Conservation (phyloP, 345 rosid species). For the Eucalyptus grandis region DNA sequence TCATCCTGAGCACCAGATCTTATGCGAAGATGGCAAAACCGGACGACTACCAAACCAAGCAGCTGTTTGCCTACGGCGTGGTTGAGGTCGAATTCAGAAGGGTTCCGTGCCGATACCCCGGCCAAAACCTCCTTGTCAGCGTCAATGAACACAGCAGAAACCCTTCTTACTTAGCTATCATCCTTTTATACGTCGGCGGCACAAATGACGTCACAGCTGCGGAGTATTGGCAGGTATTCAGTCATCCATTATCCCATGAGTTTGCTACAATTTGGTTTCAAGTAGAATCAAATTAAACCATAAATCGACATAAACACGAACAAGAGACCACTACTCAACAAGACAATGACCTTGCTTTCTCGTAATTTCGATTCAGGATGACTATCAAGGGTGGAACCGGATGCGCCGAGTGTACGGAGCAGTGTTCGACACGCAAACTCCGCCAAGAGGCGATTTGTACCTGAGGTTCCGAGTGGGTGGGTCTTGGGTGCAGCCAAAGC, state of each 20-base stretch:
- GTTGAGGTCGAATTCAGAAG: constrained; percentile 65
- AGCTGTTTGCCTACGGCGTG: constrained; percentile 58
- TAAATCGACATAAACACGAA: background rate
- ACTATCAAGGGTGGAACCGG: constrained; percentile 39
- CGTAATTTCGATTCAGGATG: constrained; percentile 22
- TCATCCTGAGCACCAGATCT: constrained; percentile 65
- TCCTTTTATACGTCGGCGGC: constrained; percentile 41
- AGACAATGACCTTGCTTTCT: background rate
- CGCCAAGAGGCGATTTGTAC: constrained; percentile 36
- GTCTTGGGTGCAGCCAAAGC: constrained; percentile 41
- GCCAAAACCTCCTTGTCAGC: constrained; percentile 39
- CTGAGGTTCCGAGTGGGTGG: constrained; percentile 49
- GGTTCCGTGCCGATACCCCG: constrained; percentile 42
- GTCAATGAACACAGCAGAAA: constrained; percentile 59
- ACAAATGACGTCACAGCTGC: constrained; percentile 43
- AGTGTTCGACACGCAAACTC: constrained; percentile 47
- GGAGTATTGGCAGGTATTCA: constrained; percentile 51
- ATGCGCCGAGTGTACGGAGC: constrained; percentile 77
- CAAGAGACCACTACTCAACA: background rate
- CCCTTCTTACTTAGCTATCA: constrained; percentile 58
- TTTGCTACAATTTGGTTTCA: background rate
- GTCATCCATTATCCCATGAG: background rate
- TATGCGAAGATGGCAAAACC: constrained; percentile 43
- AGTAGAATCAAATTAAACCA: background rate
- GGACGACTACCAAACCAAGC: background rate